These are phyloP conservation scores for Colletotrichum eleusines DNA, from an alignment of 2,329 filamentous ascomycete genomes.

Conservation along the genomic window DNA sequence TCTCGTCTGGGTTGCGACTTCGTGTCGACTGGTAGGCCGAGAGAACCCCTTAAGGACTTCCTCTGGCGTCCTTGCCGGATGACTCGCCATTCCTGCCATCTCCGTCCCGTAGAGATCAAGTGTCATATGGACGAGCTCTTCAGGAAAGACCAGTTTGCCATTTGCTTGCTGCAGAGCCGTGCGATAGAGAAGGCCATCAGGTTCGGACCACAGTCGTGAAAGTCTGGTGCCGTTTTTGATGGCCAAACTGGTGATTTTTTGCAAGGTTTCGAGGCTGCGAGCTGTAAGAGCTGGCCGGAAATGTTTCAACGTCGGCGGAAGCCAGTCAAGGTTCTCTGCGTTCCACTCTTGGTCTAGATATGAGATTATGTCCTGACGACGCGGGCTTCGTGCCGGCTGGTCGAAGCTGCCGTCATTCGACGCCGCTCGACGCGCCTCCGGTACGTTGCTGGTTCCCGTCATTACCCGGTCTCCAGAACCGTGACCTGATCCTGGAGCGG, in stretches of 20 bases:
- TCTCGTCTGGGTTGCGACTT: neutral
- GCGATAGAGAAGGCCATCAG: slow-evolving; percentile 31
- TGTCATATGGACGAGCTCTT: slow-evolving; percentile 19
- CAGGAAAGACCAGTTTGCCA: slow-evolving; percentile 23
- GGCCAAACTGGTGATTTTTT: slow-evolving; percentile 20
- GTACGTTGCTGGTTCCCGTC: neutral
- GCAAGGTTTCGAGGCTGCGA: slow-evolving; percentile 24
- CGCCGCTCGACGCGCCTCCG: neutral
- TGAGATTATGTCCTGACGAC: neutral
- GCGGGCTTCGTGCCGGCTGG: neutral
- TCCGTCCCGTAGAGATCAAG: slow-evolving; percentile 17
- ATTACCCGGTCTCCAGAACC: neutral
- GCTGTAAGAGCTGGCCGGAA: slow-evolving; percentile 11
- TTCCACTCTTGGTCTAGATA: slow-evolving; percentile 25
- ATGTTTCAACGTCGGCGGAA: slow-evolving; percentile 24
- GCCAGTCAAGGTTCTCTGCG: slow-evolving; percentile 22
- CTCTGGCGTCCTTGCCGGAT: neutral
- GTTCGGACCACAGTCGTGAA: slow-evolving; percentile 27
- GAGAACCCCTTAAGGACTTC: neutral
- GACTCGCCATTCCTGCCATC: neutral
- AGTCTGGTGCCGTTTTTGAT: slow-evolving; percentile 16
- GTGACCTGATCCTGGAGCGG: neutral
- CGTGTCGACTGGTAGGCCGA: neutral
- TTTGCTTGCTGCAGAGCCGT: neutral
- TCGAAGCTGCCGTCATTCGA: neutral